Evolutionary conservation across 2,329 filamentous ascomycete genomes (phyloP), one percentile per base, ranked within the genome.

Genomic region (Colletotrichum kahawae): DNA sequence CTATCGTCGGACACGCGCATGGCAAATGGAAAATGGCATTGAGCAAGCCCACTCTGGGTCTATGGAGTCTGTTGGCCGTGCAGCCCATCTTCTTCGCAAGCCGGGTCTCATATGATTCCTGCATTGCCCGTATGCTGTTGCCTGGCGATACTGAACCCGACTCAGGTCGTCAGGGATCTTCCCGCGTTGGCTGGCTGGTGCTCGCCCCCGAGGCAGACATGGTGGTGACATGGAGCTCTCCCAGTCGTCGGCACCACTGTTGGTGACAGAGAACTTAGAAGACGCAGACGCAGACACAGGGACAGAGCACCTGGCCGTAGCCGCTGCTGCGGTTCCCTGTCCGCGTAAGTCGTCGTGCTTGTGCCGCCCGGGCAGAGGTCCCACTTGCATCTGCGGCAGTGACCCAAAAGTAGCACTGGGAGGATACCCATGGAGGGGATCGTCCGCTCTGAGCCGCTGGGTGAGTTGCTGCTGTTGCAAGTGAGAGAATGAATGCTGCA

Each of bases 101-200:
- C 4, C 67, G 64, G 48, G 71, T 70, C 71, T 74, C 71, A 70
- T 34, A 51, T 70, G 59, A 70, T 74, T 74, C 71, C 71, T 74
- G 66, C 71, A 29, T 34, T 33, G 51, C 63, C 70, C 31, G 27
- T 59, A 60, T 65, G 34, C 59, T 74, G 71, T 62, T 71, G 67
- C 67, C 71, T 71, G 62, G 71, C 67, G 67, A 27, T 54, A 14
- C 33, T 13, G 21, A n/a, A 34, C 48, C 34, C 66, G 71, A 74
- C 51, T 54, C 62, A 57, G 67, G 14, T 29, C 31, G 43, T 38
- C 51, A 66, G 51, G 71, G 67, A 70, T 71, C 51, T 74, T 71
- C 71, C 57, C 67, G 12, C 21, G 24, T 27, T 24, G 29, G 54
- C 16, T 59, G 48, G 24, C 34, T 36, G 59, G 43, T 51, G 43